Conservation (phyloP, 1,139 yeast species). For the Nakaseomyces bracarensis region DNA sequence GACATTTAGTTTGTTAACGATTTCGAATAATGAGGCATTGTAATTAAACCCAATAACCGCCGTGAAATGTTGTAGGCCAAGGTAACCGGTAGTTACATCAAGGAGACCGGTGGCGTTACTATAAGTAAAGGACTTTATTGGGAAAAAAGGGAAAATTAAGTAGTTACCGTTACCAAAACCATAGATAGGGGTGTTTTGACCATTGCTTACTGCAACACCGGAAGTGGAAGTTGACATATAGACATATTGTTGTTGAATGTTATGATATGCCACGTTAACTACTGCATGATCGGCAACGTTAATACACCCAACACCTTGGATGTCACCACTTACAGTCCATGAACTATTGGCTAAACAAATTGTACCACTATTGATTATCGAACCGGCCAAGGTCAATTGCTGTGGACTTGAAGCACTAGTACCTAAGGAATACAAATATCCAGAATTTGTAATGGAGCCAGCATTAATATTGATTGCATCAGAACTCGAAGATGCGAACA, state of each 20-base stretch:
- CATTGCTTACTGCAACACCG: background rate
- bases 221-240: background rate
- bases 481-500: background rate
- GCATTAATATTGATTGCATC: background rate
- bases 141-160: background rate
- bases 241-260: background rate
- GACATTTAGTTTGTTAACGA: background rate
- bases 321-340: background rate
- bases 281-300: background rate
- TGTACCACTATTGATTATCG: conserved; percentile 1
- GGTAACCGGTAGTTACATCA: background rate
- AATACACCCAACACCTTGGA: conserved; percentile 5
- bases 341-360: conserved; percentile 1
- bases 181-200: background rate
- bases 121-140: background rate
- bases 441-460: background rate
- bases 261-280: background rate
- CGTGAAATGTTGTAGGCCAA: background rate
- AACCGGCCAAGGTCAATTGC: background rate
- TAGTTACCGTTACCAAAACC: conserved; percentile 7
- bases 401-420: background rate
- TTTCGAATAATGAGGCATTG: background rate
- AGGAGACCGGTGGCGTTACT: background rate
- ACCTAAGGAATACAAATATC: background rate
- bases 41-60: background rate